Conservation (phyloP, 768 basidiomycete species). For the Austroboletus festivus region DNA sequence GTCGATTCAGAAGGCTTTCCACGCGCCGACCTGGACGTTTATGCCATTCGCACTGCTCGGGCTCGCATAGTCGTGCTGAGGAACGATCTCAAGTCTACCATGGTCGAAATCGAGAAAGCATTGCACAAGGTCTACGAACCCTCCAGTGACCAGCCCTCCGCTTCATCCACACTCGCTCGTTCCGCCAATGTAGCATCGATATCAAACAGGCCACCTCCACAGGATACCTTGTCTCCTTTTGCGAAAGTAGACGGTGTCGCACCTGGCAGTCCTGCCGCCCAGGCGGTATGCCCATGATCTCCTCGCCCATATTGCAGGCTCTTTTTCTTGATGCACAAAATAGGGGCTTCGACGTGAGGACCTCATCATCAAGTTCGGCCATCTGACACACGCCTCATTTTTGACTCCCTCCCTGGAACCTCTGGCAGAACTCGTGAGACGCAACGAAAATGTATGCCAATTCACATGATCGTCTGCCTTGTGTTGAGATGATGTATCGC, state of each 20-base stretch:
- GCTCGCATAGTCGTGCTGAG: slow-evolving; percentile 74
- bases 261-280: slow-evolving; percentile 75
- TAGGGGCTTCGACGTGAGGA: slow-evolving; percentile 71
- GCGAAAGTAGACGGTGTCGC: slow-evolving; percentile 82
- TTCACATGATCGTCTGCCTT: not conserved
- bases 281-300: slow-evolving; percentile 55
- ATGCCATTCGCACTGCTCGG: slow-evolving; percentile 71
- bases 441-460: slow-evolving; percentile 70
- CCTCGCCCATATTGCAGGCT: not conserved
- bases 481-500: not conserved
- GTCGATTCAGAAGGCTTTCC: slow-evolving; percentile 90
- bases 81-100: slow-evolving; percentile 70
- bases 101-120: slow-evolving; percentile 62
- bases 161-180: slow-evolving; percentile 16
- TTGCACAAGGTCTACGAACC: slow-evolving; percentile 69
- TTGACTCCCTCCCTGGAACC: slow-evolving; percentile 56
- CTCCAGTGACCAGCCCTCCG: slow-evolving; percentile 4
- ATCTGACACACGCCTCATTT: slow-evolving; percentile 53
- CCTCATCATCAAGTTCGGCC: slow-evolving; percentile 71
- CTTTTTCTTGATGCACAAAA: slow-evolving; percentile 1
- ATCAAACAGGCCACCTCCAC: slow-evolving; percentile 20
- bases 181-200: slow-evolving; percentile 23
- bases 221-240: slow-evolving; percentile 49
- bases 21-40: slow-evolving; percentile 80
- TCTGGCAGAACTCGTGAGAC: slow-evolving; percentile 69